Base-by-base conservation (phyloP, 352 stramenopile species). In the Phytophthora syringae region DNA sequence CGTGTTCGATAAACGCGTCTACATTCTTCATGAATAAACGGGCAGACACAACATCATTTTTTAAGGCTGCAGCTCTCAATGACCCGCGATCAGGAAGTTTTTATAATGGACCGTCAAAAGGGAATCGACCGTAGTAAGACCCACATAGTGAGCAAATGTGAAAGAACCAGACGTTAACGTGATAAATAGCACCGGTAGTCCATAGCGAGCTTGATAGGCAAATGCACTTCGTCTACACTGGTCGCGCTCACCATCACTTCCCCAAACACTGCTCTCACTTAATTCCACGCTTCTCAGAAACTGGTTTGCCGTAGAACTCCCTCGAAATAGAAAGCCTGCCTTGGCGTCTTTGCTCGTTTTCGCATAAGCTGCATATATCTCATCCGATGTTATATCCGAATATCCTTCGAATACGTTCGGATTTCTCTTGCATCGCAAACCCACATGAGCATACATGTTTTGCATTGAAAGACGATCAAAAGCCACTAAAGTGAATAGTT, bases 11-110 rank as follows among this genome's bases (percentile, higher is more conserved):
- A 22, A 56, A 56, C 9, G 34, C 20, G 22, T 56, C 16, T 5
- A 56, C 32, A 13, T 56, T 30, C 13, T 21, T 44, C 49, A 56
- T 56, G 12, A 56, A 56, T 6, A 56, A 30, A 5, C 30, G 28
- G 3, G 49, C 34, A 44, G 30, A 56, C 9, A 30, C 49, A 20
- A 18, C 30, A 20, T 55, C 48, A 12, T 55, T 55, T 22, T 30
- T 24, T 13, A 55, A 13, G 5, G 20, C 45, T 13, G 32, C 32
- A n/a, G n/a, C 21, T 28, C 49, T 28, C 30, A 15, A 22, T 36
- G 32, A 20, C 45, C 49, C 21, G 49, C 18, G 10, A 32, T 55
- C n/a, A n/a, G n/a, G n/a, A n/a, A 12, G 18, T 37, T 37, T 3
- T 6, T 15, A 37, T 37, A 16, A 22, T 22, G 21, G 44, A 20